Conservation (phyloP, 1,284 basidiomycete genomes). For the Leccinum pseudoinsigne region DNA sequence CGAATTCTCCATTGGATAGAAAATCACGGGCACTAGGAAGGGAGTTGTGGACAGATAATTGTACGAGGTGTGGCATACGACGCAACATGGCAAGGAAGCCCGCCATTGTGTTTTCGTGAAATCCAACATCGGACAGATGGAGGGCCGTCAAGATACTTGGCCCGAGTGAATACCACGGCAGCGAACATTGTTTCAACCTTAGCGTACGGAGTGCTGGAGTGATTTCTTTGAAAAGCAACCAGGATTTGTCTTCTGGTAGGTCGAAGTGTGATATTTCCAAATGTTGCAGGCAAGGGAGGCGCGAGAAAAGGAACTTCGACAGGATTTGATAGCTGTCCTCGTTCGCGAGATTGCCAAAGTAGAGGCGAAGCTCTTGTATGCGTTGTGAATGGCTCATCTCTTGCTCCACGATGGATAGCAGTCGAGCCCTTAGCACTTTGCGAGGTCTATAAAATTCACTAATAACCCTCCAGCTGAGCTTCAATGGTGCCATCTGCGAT, state of each 20-base stretch:
- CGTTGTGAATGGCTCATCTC: not conserved
- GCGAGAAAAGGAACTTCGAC: no score
- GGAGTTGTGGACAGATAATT: not conserved
- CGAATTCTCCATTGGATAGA: not conserved
- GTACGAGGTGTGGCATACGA: not conserved
- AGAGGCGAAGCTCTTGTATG: not conserved
- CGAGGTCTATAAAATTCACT: no score
- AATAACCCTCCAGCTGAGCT: not conserved
- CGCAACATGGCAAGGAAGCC: not conserved
- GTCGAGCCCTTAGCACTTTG: not conserved
- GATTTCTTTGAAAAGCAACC: no score
- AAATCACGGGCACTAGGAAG: rapidly evolving
- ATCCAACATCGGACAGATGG: not conserved
- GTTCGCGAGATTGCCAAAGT: no score
- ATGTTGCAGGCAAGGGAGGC: no score
- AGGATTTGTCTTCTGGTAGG: no score
- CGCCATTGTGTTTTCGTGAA: not conserved
- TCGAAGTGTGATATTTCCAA: no score
- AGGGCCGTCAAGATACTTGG: no score
- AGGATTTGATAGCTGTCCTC: no score
- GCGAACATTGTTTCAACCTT: no score
- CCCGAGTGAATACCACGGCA: no score
- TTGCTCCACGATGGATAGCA: not conserved
- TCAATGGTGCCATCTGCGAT: not conserved
- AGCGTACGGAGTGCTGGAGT: no score